Percentiles rank a stretch among this genome's conserved stretches.
Conservation (phyloP, 164 flowering plant species). For the Vitis rotundifolia region DNA sequence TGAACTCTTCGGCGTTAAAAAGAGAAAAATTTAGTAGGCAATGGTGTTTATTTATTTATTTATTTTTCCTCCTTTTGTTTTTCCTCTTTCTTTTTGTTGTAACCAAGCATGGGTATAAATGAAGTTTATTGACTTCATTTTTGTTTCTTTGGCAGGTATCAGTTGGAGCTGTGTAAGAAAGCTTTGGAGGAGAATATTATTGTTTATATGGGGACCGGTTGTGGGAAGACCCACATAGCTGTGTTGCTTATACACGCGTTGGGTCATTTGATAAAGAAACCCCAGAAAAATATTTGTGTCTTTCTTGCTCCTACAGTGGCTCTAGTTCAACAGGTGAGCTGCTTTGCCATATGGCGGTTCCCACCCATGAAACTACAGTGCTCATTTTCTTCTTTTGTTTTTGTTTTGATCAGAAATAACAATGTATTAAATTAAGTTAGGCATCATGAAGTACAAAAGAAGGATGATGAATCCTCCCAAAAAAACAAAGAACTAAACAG, state of each 20-base stretch:
- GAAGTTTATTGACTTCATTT: background rate
- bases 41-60: too few relatives aligned
- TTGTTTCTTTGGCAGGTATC: slow-evolving; percentile 54
- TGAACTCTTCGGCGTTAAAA: too few relatives aligned
- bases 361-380: too few relatives aligned
- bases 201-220: slow-evolving; percentile 88
- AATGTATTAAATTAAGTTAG: too few relatives aligned
- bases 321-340: slow-evolving; percentile 79
- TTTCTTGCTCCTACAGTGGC: slow-evolving; percentile 92
- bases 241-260: slow-evolving; percentile 78
- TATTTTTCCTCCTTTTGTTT: background rate
- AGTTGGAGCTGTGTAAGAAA: slow-evolving; percentile 69
- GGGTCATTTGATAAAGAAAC: slow-evolving; percentile 68
- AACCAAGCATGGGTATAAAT: too few relatives aligned
- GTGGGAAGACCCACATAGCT: slow-evolving; percentile 95
- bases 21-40: too few relatives aligned
- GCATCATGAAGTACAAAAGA: too few relatives aligned
- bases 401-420: too few relatives aligned
- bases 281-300: slow-evolving; percentile 65
- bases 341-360: background rate
- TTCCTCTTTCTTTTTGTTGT: background rate
- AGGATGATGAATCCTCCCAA: too few relatives aligned
- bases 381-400: too few relatives aligned
- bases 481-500: too few relatives aligned
- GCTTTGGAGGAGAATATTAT: slow-evolving; percentile 81